Base-by-base conservation (phyloP, 495 filamentous ascomycete species). In the Lepidopterella palustris region DNA sequence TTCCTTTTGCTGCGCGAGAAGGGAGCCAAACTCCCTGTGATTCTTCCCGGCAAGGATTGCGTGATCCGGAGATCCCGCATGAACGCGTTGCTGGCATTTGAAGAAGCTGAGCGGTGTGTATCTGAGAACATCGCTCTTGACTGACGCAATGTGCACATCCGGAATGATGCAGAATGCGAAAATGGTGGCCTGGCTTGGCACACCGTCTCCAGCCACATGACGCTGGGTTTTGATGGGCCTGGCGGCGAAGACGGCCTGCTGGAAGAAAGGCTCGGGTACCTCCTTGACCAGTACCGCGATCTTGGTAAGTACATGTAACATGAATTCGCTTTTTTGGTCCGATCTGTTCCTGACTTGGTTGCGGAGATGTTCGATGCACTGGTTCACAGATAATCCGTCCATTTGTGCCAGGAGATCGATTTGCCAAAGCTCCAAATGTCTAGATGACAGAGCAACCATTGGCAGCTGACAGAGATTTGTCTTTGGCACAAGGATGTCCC, bases 401-500 rank as follows among this genome's bases (percentile, higher is more conserved):
- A 88, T 73, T 15, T 72, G 75, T 45, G 65, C 52, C 32, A 77
- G 53, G 32, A 73, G 68, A 0, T 83, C 78, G 5, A 81, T 61
- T 40, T 92, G 85, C 64, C 79, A 77, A 9, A 74, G 66, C 24
- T 81, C 76, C 6, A 95, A 77, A 9, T 76, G 76, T 29, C 79
- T 77, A 1, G 82, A 67, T 0, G 79, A 73, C 50, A 95, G 62
- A 27, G 80, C 79, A 23, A 84, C 73, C 13, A 82, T 82, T 3
- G 90, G 91, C 1, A 96, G 73, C 28, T 84, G 79, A 60, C 87
- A 86, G 13, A 79, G 80, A 13, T 79, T 76, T 45, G 81, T 78
- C 58, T 79, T 83, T 20, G 81, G 80, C 25, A 88, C 87, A 31
- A 93, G 75, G 45, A 96, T 75, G 60, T 95, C 87, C 62, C 89